Evolutionary conservation across 352 stramenopile genomes (phyloP), one percentile per base, ranked within the genome.

Genomic region (Peronosclerospora sorghi): DNA sequence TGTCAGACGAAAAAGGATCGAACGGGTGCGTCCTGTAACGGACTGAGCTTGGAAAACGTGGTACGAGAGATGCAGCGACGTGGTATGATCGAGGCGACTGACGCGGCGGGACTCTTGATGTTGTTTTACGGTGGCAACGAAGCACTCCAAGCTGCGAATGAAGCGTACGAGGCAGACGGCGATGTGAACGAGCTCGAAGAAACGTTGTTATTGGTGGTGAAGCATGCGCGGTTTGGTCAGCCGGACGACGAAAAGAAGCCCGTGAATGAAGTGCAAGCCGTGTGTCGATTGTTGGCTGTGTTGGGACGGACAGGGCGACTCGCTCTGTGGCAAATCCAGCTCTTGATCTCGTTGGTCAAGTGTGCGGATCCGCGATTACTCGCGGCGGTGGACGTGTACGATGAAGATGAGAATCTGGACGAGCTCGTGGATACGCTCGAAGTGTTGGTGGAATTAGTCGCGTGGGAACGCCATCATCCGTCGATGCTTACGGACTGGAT

Each of bases 131-230:
- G 64, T 26, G 66, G 70, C 13, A 90, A 90, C 18, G 77, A 86
- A 17, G 77, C 77, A 8, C 60, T 90, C 15, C 52, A 80, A 37
- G 77, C 74, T 20, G 77, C 77, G 0, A 78, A 78, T 38, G 77
- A 90, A 34, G 77, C 72, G 0, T 89, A 85, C 45, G 67, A 76
- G 20, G 66, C 68, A 1, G 77, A 90, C 35, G 63, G 67, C 9
- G 77, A 90, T 32, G 62, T 85, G 8, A 74, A 74, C 18, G 77
- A 90, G 36, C 54, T 90, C 4, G 72, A 86, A 15, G 77, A 90
- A 36, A 90, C 77, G 15, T 35, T 90, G 41, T 48, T 85, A n/a
- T 41, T 90, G 5, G 71, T 90, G 12, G 74, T 90, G 15, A 90
- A 90, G 45, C 77, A 90, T 39, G 77, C 77, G 0, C 67, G 72